phyloP scores from a whole-genome alignment of 306 rosid genomes.

The Corylus heterophylla region DNA sequence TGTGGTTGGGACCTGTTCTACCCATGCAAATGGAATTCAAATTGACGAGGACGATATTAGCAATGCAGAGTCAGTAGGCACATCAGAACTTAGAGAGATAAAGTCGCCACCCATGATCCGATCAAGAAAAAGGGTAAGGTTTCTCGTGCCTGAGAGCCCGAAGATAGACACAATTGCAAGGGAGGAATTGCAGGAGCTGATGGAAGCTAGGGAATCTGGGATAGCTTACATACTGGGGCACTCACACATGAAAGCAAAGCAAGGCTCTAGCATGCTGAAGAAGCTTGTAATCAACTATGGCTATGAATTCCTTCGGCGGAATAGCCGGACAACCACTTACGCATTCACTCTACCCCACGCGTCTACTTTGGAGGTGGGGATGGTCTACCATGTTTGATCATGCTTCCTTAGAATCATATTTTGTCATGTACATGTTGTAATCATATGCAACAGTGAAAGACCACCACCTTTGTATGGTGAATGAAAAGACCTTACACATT shows the following conservation, averaged over 20 bases:
- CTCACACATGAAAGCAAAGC: slow-evolving; percentile 75
- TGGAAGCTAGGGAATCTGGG: slow-evolving; percentile 88
- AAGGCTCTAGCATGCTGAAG: slow-evolving; percentile 66
- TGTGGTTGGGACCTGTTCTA: slow-evolving; percentile 68
- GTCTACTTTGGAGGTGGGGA: slow-evolving; percentile 87
- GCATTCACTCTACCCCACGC: slow-evolving; percentile 65
- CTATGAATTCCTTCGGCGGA: slow-evolving; percentile 85
- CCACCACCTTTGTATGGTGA: slow-evolving; percentile 16
- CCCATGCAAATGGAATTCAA: slow-evolving; percentile 43
- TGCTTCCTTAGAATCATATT: slow-evolving; percentile 15
- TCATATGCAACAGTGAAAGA: slow-evolving; percentile 25
- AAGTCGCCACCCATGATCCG: slow-evolving; percentile 47
- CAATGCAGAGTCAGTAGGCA: slow-evolving; percentile 22
- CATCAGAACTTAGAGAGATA: slow-evolving; percentile 56
- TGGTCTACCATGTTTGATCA: slow-evolving; percentile 72
- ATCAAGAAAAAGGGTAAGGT: slow-evolving; percentile 70
- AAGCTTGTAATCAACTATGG: slow-evolving; percentile 64
- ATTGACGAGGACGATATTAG: slow-evolving; percentile 33
- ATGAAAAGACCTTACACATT: not conserved
- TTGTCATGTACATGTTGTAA: slow-evolving; percentile 45
- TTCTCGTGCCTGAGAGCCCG: slow-evolving; percentile 75
- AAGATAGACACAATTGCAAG: slow-evolving; percentile 42
- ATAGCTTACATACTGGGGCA: slow-evolving; percentile 81
- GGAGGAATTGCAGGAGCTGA: slow-evolving; percentile 69
- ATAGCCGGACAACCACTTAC: slow-evolving; percentile 61